Percentiles rank a stretch among this genome's conserved stretches.
These are phyloP conservation scores for Mycosphaerella arachidis DNA, from an alignment of 2,329 filamentous ascomycete species.

Conservation along the genomic window DNA sequence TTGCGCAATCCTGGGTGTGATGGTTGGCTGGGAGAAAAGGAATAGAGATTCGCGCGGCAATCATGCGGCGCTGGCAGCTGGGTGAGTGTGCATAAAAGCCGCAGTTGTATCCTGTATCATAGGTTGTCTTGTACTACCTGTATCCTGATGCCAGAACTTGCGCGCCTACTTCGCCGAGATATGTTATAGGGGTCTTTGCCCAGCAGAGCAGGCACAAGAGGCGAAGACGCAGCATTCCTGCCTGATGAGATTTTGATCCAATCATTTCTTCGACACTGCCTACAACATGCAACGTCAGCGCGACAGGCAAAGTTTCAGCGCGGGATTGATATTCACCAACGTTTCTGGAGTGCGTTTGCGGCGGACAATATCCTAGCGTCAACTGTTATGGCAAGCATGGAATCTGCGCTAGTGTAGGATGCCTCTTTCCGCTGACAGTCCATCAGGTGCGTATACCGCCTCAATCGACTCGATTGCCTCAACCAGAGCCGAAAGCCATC, in stretches of 20 bases:
- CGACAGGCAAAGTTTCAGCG: conserved; percentile 12
- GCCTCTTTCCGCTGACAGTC: not conserved
- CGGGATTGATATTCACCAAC: conserved; percentile 22
- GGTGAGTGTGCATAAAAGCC: conserved; percentile 21
- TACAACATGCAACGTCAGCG: not conserved
- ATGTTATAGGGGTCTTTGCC: not conserved
- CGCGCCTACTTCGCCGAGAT: not conserved
- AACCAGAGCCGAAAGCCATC: not conserved
- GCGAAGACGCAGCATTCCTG: not conserved
- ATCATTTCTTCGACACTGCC: not conserved
- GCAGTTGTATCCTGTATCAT: conserved; percentile 20
- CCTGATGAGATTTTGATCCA: not conserved
- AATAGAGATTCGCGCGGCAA: not conserved
- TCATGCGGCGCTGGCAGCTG: not conserved
- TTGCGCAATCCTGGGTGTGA: not conserved
- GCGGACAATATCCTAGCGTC: conserved; percentile 5
- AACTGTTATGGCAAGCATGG: not conserved
- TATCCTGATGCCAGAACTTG: conserved; percentile 15
- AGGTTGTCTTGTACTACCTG: conserved; percentile 21
- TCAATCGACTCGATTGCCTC: not conserved
- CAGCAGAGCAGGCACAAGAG: not conserved
- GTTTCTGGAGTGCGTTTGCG: conserved; percentile 16
- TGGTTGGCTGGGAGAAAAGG: not conserved
- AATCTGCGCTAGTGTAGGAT: not conserved
- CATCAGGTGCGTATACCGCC: not conserved